Percentiles rank a stretch among this genome's conserved stretches.
Evolutionary conservation across 192 early-diverging fungal genomes (phyloP).

Genomic region (Geranomyces variabilis): DNA sequence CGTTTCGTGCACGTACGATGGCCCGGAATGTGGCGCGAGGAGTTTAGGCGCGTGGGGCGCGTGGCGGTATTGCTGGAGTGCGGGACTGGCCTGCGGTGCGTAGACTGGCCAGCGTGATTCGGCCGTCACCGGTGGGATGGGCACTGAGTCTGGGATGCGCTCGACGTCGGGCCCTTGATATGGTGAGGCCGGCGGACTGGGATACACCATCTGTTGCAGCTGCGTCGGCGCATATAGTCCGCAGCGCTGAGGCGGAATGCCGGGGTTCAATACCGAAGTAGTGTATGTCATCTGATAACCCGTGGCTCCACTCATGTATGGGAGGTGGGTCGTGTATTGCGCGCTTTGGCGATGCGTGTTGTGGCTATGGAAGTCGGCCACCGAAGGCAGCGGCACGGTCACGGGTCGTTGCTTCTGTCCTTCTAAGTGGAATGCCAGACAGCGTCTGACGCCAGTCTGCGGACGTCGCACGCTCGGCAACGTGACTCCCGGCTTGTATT

Average conservation of each 20-base stretch:
- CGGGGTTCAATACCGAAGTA: too few relatives aligned
- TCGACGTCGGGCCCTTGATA: not conserved
- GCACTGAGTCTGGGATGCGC: not conserved
- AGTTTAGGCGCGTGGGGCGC: not conserved
- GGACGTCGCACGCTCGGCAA: not conserved
- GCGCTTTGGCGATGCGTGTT: not conserved
- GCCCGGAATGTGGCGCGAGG: not conserved
- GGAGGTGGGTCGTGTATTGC: not conserved
- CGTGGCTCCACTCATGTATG: not conserved
- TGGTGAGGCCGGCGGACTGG: not conserved
- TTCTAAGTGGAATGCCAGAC: not conserved
- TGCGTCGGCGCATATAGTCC: conserved; percentile 1
- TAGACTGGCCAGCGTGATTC: not conserved
- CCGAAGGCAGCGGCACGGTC: not conserved
- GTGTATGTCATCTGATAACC: not conserved
- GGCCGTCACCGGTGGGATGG: not conserved
- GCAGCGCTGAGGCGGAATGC: not conserved
- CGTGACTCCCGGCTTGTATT: not conserved
- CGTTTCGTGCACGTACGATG: not conserved
- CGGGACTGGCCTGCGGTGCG: too few relatives aligned
- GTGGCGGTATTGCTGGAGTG: not conserved
- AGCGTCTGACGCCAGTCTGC: not conserved
- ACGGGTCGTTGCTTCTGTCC: not conserved
- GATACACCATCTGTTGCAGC: not conserved
- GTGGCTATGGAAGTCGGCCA: not conserved